Evolutionary conservation across 2,329 filamentous ascomycete genomes (phyloP), one percentile per base, ranked within the genome.

Genomic region (Venturia nashicola): DNA sequence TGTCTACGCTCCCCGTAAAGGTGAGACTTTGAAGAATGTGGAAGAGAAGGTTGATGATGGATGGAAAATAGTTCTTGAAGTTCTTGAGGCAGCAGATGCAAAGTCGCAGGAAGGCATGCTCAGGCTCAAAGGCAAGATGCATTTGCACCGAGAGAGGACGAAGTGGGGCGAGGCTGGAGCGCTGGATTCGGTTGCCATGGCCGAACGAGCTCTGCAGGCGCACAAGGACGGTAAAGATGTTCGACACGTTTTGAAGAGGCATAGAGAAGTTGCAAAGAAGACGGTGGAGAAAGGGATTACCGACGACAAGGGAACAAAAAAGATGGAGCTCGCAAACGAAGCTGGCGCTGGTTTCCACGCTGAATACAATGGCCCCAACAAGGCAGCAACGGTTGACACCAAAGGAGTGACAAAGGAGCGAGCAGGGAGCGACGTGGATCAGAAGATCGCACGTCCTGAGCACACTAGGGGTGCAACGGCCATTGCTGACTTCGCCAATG

Each of bases 201-300:
- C 59, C 11, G 44, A 65, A 23, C 34, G 34, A 34, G 63, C 63
- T 32, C 39, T 65, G 20, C 23, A 65, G n/a, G 63, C 63, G 27
- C 42, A 60, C 23, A 65, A 55, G 34, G 59, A 59, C 23, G 63
- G 63, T 1, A 61, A 32, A 43, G 57, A 54, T 20, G 55, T 65
- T 42, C n/a, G 46, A 18, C 40, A 65, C 8, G 57, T 46, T 27
- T 54, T 65, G 27, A 59, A 65, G 43, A 51, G 61, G 12, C 59
- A 60, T 16, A 60, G 27, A n/a, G 23, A 43, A n/a, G 59, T 16
- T 12, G 51, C 51, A 3, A 57, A 57, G 27, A 57, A 36, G 27
- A 36, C 18, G 7, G 2, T 57, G 51, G 51, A 57, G 27, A 57
- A 36, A n/a, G 5, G 32, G 12, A 32, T 27, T 18, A 57, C 32